phyloP scores from a whole-genome alignment of 2,329 filamentous ascomycete species.

The Ophiostoma quercus region DNA sequence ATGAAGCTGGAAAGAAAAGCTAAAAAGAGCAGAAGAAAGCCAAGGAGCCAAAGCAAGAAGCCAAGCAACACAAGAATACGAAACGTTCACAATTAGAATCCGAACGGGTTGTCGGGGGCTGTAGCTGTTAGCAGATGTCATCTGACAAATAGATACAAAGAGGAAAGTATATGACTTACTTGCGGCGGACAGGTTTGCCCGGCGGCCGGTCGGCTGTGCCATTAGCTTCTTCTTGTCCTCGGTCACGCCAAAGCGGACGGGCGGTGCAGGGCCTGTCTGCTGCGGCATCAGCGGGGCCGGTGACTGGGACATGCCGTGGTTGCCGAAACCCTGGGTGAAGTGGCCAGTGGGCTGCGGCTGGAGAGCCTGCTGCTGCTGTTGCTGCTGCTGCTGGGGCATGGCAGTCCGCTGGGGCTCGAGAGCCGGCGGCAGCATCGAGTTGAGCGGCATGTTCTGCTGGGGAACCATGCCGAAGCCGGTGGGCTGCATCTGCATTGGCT shows the following conservation, averaged over 20 bases:
- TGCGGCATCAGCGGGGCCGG: slow-evolving; percentile 64
- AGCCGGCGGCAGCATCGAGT: slow-evolving; percentile 54
- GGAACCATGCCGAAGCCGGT: slow-evolving; percentile 52
- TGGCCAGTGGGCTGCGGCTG: slow-evolving; percentile 71
- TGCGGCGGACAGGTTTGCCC: slow-evolving; percentile 87
- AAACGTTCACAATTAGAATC: slow-evolving; percentile 28
- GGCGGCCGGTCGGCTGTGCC: slow-evolving; percentile 80
- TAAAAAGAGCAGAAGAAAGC: neutral
- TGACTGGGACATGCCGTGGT: slow-evolving; percentile 38
- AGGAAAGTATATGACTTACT: slow-evolving; percentile 61
- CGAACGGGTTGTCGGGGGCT: slow-evolving; percentile 35
- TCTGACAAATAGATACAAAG: neutral
- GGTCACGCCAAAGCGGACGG: slow-evolving; percentile 80
- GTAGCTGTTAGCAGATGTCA: slow-evolving; percentile 23
- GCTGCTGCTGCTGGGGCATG: slow-evolving; percentile 44
- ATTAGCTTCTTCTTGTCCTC: slow-evolving; percentile 68
- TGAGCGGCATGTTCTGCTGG: slow-evolving; percentile 38
- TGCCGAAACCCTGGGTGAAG: slow-evolving; percentile 42
- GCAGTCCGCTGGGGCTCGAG: slow-evolving; percentile 55
- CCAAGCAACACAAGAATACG: neutral
- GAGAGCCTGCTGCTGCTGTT: slow-evolving; percentile 47
- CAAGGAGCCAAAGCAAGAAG: neutral
- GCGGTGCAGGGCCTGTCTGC: slow-evolving; percentile 78
- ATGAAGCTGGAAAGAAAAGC: neutral
- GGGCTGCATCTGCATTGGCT: slow-evolving; percentile 52